Evolutionary conservation across 177 flowering plant species (phyloP), one percentile per base, ranked within the genome.

Genomic region (Vitis hybrid): DNA sequence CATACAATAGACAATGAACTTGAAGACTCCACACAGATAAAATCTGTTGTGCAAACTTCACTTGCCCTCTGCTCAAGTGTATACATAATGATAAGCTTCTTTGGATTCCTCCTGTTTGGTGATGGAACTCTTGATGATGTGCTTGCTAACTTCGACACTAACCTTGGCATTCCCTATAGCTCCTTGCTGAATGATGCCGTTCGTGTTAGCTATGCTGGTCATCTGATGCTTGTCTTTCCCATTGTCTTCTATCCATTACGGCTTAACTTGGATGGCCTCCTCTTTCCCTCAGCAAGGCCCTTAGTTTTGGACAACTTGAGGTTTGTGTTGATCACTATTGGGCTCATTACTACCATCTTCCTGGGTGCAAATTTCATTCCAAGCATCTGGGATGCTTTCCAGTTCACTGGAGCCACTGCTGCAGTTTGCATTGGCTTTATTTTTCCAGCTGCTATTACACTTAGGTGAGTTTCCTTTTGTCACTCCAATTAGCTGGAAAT

Each of bases 381-480:
- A 23, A 96, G 99, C 86, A 93, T 96, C 56, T 96, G 99, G 99
- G 98, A 92, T 79, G 99, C 97, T 67, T 96, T 96, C 79, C 99
- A 96, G 72, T 93, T 96, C 74, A 92, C 97, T 51, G 99, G 98
- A 55, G 98, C 99, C 17, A 96, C 98, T 58, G 97, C 98, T 74
- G 97, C 98, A 57, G 98, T 93, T 65, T 91, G 92, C 82, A 76
- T 96, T 71, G 97, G 97, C 3, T 96, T 92, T 84, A 92, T 96
- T 58, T 93, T 93, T 77, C 99, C 99, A 67, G 94, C 98, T 65
- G 80, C 93, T 65, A 71, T 94, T 45, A 80, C 90, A 45, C 88
- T 94, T 5, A 85, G 83, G 98, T 94, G 67, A 76, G 88, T 68
- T 56, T 60, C 56, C 64, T n/a, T 34, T 67, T 68, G 12, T 60